phyloP scores from a whole-genome alignment of 495 filamentous ascomycete species.

The Aspergillus diversus region DNA sequence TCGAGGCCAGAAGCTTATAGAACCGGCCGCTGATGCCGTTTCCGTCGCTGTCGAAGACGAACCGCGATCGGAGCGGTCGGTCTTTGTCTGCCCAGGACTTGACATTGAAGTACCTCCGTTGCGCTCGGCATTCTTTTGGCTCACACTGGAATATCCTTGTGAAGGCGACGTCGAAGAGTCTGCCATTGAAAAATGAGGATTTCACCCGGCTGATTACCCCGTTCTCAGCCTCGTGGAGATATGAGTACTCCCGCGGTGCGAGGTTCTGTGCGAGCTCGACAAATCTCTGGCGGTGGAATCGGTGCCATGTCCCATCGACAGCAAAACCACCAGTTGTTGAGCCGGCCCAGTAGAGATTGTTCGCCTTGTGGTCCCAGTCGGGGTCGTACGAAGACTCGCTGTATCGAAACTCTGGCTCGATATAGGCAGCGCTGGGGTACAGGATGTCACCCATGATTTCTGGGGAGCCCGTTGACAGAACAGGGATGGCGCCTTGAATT shows the following conservation, averaged over 20 bases:
- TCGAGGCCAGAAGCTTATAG: conserved; percentile 49
- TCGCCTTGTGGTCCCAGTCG: conserved; percentile 44
- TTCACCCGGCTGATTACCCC: background rate
- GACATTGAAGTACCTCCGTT: background rate
- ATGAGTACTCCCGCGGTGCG: background rate
- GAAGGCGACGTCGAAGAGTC: background rate
- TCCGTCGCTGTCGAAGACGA: conserved; percentile 58
- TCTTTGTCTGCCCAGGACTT: conserved; percentile 19
- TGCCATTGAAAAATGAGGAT: background rate
- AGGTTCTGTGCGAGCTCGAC: conserved; percentile 33
- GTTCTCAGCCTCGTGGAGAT: background rate
- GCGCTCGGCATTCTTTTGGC: background rate
- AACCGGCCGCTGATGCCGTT: conserved; percentile 57
- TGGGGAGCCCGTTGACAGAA: conserved; percentile 15
- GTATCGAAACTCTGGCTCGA: conserved; percentile 30
- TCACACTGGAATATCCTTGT: background rate
- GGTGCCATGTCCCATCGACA: conserved; percentile 35
- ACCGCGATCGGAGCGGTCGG: conserved; percentile 26
- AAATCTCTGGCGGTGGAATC: conserved; percentile 54
- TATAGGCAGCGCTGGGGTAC: conserved; percentile 16
- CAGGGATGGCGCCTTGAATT: conserved; percentile 10
- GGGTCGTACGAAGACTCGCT: conserved; percentile 34
- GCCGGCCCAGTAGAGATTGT: conserved; percentile 54
- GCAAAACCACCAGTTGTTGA: conserved; percentile 51
- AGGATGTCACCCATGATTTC: conserved; percentile 19